Conservation (phyloP, 345 rosid species). For the Gossypium ekmanianum region DNA sequence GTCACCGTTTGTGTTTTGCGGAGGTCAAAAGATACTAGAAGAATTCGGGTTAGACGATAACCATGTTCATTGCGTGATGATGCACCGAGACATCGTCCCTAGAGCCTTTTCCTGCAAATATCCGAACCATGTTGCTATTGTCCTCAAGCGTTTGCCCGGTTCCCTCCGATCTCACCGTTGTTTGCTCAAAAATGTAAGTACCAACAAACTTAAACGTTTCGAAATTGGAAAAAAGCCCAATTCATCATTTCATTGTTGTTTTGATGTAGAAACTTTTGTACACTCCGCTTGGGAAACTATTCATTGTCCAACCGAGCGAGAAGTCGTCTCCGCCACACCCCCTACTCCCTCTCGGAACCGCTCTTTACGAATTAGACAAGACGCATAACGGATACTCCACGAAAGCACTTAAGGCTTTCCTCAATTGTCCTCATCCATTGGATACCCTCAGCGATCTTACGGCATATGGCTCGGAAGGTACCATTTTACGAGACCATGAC, state of each 20-base stretch:
- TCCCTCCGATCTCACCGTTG: conserved; percentile 78
- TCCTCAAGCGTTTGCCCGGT: conserved; percentile 62
- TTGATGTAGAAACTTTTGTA: conserved; percentile 67
- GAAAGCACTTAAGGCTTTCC: conserved; percentile 57
- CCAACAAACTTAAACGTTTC: not conserved
- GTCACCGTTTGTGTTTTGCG: conserved; percentile 86
- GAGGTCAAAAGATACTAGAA: conserved; percentile 63
- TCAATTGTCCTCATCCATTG: conserved; percentile 77
- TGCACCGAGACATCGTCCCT: conserved; percentile 96
- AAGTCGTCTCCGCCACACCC: conserved; percentile 80
- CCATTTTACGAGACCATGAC: conserved; percentile 84
- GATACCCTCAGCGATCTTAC: conserved; percentile 76
- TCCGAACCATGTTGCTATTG: conserved; percentile 69
- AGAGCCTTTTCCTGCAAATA: conserved; percentile 97
- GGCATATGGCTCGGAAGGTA: conserved; percentile 87
- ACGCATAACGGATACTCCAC: conserved; percentile 27
- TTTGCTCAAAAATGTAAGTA: conserved; percentile 63
- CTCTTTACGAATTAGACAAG: conserved; percentile 58
- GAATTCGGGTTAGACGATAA: conserved; percentile 71
- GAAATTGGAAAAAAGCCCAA: not conserved
- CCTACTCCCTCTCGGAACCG: conserved; percentile 63
- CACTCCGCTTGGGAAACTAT: conserved; percentile 74
- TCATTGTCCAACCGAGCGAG: conserved; percentile 83
- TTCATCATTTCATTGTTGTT: not conserved
- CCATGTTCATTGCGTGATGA: conserved; percentile 64